These are phyloP conservation scores for Cladosporium phlei DNA, from an alignment of 2,329 filamentous ascomycete genomes.

Conservation along the genomic window DNA sequence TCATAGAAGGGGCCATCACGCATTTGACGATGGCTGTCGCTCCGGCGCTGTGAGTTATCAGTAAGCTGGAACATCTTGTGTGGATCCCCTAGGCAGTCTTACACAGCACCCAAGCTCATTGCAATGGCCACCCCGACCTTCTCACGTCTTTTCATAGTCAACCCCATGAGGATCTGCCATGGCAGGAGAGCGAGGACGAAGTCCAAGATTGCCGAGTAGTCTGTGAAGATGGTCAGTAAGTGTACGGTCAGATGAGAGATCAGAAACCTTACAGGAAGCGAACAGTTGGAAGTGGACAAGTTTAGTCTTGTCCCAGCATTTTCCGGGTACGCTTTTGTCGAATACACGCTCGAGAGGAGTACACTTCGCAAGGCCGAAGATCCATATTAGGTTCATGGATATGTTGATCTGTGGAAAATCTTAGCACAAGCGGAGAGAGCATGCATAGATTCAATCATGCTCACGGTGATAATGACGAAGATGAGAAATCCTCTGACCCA, in stretches of 20 bases:
- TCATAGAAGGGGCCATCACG: slow-evolving; percentile 5
- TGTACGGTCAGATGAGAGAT: background rate
- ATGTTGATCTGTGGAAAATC: background rate
- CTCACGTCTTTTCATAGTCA: slow-evolving; percentile 8
- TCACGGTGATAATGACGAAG: slow-evolving; percentile 13
- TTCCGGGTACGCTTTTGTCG: slow-evolving; percentile 1
- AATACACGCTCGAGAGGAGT: slow-evolving; percentile 3
- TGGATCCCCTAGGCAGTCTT: background rate
- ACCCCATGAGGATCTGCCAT: slow-evolving; percentile 3
- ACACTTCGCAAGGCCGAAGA: slow-evolving; percentile 11
- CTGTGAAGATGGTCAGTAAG: background rate
- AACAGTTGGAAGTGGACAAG: slow-evolving; percentile 7
- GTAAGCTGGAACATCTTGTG: no score
- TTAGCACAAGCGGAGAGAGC: background rate
- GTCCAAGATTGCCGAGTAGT: slow-evolving; percentile 9
- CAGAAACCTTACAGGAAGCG: background rate
- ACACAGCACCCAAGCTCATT: slow-evolving; percentile 10
- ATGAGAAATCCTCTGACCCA: slow-evolving; percentile 10
- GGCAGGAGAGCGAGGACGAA: slow-evolving; percentile 6
- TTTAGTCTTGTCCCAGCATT: slow-evolving; percentile 2
- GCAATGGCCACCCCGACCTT: slow-evolving; percentile 8
- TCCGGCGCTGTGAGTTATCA: background rate
- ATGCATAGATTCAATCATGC: background rate
- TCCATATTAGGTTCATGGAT: slow-evolving; percentile 9
- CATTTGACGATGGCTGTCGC: slow-evolving; percentile 2